A percentile compares a stretch with the other conserved stretches of the same genome.
phyloP scores from a whole-genome alignment of 2,329 filamentous ascomycete species.

The Escovopsis sp. region DNA sequence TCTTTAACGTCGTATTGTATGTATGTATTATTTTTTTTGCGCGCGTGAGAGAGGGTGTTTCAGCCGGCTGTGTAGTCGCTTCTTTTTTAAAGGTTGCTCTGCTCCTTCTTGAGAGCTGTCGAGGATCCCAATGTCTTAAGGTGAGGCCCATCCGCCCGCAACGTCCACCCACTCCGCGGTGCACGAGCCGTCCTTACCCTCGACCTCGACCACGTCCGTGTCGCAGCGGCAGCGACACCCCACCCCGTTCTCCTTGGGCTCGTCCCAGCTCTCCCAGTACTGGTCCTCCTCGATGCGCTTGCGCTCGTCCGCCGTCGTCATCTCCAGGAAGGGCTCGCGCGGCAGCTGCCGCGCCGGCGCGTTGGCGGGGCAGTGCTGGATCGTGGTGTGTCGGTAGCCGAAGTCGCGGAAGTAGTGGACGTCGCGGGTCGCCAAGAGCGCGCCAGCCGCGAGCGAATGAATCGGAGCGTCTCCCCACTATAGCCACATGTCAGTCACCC shows the following conservation, averaged over 20 bases:
- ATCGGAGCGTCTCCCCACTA: slow-evolving; percentile 98
- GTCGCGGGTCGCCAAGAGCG: slow-evolving; percentile 64
- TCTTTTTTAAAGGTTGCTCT: too few species aligned
- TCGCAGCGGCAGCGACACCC: slow-evolving; percentile 95
- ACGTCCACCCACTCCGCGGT: slow-evolving; percentile 94
- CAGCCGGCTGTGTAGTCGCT: too few species aligned
- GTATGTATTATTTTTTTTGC: too few species aligned
- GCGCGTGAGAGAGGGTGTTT: too few species aligned
- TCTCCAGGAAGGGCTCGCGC: slow-evolving; percentile 66
- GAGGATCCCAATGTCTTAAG: slow-evolving; percentile 14
- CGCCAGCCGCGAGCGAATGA: slow-evolving; percentile 89
- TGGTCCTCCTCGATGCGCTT: slow-evolving; percentile 83
- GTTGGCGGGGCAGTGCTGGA: slow-evolving; percentile 95
- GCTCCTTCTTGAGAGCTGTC: not conserved
- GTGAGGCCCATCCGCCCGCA: slow-evolving; percentile 74
- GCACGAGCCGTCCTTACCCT: slow-evolving; percentile 94
- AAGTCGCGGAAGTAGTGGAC: slow-evolving; percentile 99
- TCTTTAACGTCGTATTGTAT: too few species aligned
- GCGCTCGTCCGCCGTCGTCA: slow-evolving; percentile 66
- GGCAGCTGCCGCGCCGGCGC: slow-evolving; percentile 77
- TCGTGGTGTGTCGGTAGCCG: slow-evolving; percentile 95
- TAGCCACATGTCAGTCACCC: slow-evolving; percentile 11
- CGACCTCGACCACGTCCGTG: slow-evolving; percentile 92
- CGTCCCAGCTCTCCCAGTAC: slow-evolving; percentile 84
- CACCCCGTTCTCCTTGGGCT: slow-evolving; percentile 86